Evolutionary conservation across 108 stramenopile genomes (phyloP), one percentile per base, ranked within the genome.

Genomic region (Nitzschia sp.): DNA sequence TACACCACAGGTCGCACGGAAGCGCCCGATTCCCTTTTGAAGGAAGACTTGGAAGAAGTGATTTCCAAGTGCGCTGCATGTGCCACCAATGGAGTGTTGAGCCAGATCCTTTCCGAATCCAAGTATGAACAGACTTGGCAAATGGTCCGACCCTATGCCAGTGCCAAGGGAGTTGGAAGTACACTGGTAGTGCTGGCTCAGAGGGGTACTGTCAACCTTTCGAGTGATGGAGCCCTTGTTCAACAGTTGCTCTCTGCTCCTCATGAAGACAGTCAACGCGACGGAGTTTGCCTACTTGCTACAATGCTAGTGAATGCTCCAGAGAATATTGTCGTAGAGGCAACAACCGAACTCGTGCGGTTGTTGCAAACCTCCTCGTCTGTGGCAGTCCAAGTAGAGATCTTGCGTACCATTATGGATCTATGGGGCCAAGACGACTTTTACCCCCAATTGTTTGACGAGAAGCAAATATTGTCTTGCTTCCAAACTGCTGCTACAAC

Each of bases 381-480:
- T 2, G 53, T 70, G 0, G 50, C 53, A 14, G 57, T 73, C 29
- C 54, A 75, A 50, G 59, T 74, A 39, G 80, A 83, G 70, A 60
- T 80, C 21, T 48, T 83, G 41, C 79, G 85, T 69, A 72, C 83
- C 15, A 44, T 88, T 10, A 88, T 88, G 77, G 84, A 88, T 59
- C 74, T 84, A 58, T 88, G 84, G 59, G 84, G 87, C n/a, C 66
- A 79, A 39, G 82, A 83, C 64, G 80, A 83, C 53, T 73, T 72
- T 51, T 71, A 85, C 60, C 79, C 84, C 20, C 69, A 74, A 11
- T 61, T 85, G 7, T 88, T 83, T 67, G 51, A 44, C 22, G 25
- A 59, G 10, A 41, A 76, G 55, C 60, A 81, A 63, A 74, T 88
- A 0, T 62, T 83, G 9, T 44, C 53, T 21, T 11, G 15, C 2